These are phyloP conservation scores for Acer campestre DNA, from an alignment of 345 rosid species.

Conservation along the genomic window DNA sequence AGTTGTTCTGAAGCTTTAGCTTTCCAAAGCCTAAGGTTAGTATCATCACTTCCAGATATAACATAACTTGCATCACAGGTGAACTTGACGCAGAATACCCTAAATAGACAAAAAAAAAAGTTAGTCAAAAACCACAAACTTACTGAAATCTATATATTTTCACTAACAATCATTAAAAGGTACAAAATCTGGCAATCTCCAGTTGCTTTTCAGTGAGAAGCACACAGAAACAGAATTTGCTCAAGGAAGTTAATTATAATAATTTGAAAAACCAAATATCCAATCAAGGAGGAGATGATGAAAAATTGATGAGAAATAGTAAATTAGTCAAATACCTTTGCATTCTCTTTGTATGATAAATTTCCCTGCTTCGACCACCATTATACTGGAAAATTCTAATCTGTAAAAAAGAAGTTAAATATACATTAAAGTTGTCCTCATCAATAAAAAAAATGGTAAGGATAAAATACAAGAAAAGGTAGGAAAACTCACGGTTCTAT, in stretches of 20 bases:
- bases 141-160: neutral
- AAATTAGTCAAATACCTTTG: conserved; percentile 59
- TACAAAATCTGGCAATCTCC: neutral
- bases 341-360: conserved; percentile 98
- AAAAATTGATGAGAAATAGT: neutral
- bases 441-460: conserved; percentile 9
- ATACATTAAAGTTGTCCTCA: neutral
- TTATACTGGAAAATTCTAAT: conserved; percentile 84
- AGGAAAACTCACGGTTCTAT: conserved; percentile 70
- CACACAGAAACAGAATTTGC: neutral
- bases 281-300: neutral
- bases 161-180: neutral
- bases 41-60: conserved; percentile 95
- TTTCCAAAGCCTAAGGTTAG: conserved; percentile 95
- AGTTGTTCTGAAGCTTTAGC: conserved; percentile 96
- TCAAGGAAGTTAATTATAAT: neutral
- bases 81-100: conserved; percentile 94
- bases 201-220: conserved; percentile 6
- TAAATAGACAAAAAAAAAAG: conserved; percentile 19
- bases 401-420: conserved; percentile 37
- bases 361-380: conserved; percentile 91
- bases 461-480: neutral
- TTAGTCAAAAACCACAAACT: conserved; percentile 9
- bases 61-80: conserved; percentile 93
- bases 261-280: neutral